Evolutionary conservation across 2,329 filamentous ascomycete genomes (phyloP), one percentile per base, ranked within the genome.

Genomic region (Aspergillus luchuensis): DNA sequence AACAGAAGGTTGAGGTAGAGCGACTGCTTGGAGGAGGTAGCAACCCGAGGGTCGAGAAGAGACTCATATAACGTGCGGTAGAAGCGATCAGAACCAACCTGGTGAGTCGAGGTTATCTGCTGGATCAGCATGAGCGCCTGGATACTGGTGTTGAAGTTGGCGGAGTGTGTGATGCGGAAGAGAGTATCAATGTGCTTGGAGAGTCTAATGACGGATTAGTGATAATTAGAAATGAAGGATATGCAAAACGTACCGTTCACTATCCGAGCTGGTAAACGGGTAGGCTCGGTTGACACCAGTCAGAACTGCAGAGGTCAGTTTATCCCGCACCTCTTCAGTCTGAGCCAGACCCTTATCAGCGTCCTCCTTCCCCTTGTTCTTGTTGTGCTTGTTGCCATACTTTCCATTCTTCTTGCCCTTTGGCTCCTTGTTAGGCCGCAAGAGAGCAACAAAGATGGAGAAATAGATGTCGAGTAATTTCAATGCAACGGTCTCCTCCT

Each of bases 141-240:
- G 39, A 99, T 91, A 73, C 92, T 95, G 0, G 95, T 99, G 79
- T 98, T 99, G 84, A 99, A 98, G 77, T 99, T 99, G 59, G 94
- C 92, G 0, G 94, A 98, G 78, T 99, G 95, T 0, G 95, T 96
- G 70, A 99, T 95, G 69, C 88, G 89, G 84, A 97, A 99, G 25
- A 99, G 84, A 3, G 94, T 97, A 73, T 98, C 90, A 59, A 99
- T 86, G 72, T 99, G 94, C 60, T 89, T 88, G 71, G 96, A 91
- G 66, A 98, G 86, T 23, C 88, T 90, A 65, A 45, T 8, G 28
- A 38, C 19, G 57, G 57, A 56, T 72, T 70, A 69, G 71, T 67
- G 65, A 33, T 28, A 41, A 30, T 15, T 38, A n/a, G n/a, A 5
- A 41, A 5, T 5, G 6, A 21, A 5, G 19, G 45, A 49, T 58